Base-by-base conservation (phyloP, 2,329 filamentous ascomycete species). In the Endoconidiophora laricicola region DNA sequence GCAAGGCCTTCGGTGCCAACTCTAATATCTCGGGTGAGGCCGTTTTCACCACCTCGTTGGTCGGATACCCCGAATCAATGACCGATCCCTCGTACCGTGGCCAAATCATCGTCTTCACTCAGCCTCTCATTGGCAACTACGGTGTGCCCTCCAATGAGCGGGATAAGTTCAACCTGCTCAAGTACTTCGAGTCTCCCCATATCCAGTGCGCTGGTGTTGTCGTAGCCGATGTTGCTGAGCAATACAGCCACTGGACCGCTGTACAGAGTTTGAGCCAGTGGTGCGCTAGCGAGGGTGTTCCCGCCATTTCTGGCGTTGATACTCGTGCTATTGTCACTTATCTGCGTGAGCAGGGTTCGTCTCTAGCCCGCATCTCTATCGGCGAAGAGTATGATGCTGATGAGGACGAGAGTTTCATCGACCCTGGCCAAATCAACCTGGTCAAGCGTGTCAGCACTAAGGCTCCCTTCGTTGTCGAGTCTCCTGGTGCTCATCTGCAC, bases 331-430 rank as follows among this genome's bases (percentile, higher is more conserved):
- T 98, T 61, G 91, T 98, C 63, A 96, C 91, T 48, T 81, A 86
- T 63, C 78, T 98, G 59, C 86, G 91, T 64, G 91, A 98, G 74
- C 85, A 91, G 66, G 91, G 91, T 66, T 96, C 90, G 42, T 96
- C 90, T 50, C 79, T 98, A 48, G 91, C 90, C 59, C 80, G 86
- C 62, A 94, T 98, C 67, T 85, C 87, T 41, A 81, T 94, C 60
- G 91, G 91, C 58, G 91, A 96, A 62, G 88, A 95, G 70, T 98
- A 98, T 65, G 91, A 98, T 67, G 90, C 88, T 56, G 90, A 96
- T 60, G 86, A 98, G 70, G 91, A 96, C 60, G 91, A 96, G 71
- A 83, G 88, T 56, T 98, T 86, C 66, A 72, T 94, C 61, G 91
- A 98, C 64, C 91, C 91, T 9, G 86, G 86, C 64, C 86, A 90